Evolutionary conservation across 331 rosid species (phyloP).

Genomic region (Malus hybrid): DNA sequence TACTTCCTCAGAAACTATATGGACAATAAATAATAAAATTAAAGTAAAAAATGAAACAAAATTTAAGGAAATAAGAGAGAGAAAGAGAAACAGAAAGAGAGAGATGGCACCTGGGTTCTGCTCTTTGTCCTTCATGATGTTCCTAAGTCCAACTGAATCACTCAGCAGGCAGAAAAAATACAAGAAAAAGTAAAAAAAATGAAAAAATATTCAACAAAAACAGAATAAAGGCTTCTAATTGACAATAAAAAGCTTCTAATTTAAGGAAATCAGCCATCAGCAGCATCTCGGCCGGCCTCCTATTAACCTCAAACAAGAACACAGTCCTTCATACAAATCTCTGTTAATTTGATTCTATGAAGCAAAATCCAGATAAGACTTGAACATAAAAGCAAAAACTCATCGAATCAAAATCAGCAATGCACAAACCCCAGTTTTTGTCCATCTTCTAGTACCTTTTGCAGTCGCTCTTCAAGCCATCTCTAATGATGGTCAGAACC

Average conservation of each 20-base stretch:
- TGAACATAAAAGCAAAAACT: too few relatives aligned
- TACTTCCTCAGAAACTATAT: neutral
- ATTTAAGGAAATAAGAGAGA: neutral
- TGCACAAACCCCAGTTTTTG: too few relatives aligned
- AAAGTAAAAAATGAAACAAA: neutral
- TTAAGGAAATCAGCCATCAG: neutral
- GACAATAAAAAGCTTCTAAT: too few relatives aligned
- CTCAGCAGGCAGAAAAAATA: neutral
- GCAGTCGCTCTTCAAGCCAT: too few relatives aligned
- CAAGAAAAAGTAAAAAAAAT: neutral
- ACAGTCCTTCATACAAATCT: neutral
- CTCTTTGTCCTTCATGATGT: conserved; percentile 35
- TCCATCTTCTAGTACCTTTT: too few relatives aligned
- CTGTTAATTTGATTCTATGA: too few relatives aligned
- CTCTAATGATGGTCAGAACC: too few relatives aligned
- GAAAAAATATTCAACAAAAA: neutral
- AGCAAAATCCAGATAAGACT: too few relatives aligned
- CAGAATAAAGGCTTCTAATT: neutral
- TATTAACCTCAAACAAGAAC: too few relatives aligned
- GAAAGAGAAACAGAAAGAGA: neutral
- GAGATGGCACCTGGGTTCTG: conserved; percentile 33
- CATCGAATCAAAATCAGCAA: too few relatives aligned
- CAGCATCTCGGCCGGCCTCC: too few relatives aligned
- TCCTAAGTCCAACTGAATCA: conserved; percentile 9
- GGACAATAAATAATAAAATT: neutral